Evolutionary conservation across 768 basidiomycete species (phyloP).

Genomic region (Lactifluus hygrophoroides): DNA sequence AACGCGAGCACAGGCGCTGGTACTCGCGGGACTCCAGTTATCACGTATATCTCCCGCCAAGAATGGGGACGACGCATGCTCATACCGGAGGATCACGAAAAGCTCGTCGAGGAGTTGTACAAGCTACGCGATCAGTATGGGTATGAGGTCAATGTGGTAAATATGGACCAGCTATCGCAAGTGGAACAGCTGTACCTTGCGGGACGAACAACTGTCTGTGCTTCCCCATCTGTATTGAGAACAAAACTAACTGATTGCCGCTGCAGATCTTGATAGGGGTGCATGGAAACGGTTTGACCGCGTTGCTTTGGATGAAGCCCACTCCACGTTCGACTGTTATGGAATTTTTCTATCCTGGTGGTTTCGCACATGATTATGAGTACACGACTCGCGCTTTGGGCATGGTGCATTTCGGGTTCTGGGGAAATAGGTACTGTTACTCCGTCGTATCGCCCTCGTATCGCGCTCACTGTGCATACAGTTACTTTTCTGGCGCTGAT

Average conservation of each 20-base stretch:
- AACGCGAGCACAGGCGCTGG: conserved; percentile 33
- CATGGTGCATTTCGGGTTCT: conserved; percentile 79
- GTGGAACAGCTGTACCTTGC: conserved; percentile 76
- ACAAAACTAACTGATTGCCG: not conserved
- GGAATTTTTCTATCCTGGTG: conserved; percentile 81
- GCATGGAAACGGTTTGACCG: conserved; percentile 86
- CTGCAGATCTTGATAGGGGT: conserved; percentile 90
- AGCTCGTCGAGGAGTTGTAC: conserved; percentile 64
- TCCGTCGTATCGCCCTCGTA: not conserved
- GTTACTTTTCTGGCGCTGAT: conserved; percentile 67
- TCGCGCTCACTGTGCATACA: conserved; percentile 24
- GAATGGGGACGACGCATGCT: conserved; percentile 84
- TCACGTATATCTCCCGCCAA: conserved; percentile 89
- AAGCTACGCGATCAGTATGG: conserved; percentile 61
- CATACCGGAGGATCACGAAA: conserved; percentile 65
- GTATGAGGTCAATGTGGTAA: conserved; percentile 83
- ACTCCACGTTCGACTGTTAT: conserved; percentile 77
- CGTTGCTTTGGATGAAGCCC: conserved; percentile 89
- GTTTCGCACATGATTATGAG: conserved; percentile 83
- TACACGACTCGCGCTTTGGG: conserved; percentile 75
- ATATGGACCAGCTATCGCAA: conserved; percentile 72
- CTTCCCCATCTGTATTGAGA: not conserved
- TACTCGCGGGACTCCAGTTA: conserved; percentile 50
- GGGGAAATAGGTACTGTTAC: conserved; percentile 55
- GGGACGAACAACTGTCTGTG: conserved; percentile 72